phyloP scores from a whole-genome alignment of 2,329 filamentous ascomycete species.

The Arthrinium puccinioides region DNA sequence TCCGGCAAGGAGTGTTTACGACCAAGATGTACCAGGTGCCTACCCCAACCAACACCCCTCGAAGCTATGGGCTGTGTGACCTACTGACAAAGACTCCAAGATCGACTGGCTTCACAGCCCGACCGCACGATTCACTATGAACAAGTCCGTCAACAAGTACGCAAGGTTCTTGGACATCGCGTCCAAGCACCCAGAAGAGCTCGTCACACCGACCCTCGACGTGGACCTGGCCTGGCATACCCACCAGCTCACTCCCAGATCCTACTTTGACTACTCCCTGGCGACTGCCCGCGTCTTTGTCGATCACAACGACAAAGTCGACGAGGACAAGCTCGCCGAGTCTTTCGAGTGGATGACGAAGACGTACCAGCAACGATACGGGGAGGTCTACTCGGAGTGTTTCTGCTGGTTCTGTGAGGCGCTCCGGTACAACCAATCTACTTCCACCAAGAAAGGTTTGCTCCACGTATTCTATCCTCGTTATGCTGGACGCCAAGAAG shows the following conservation, averaged over 20 bases:
- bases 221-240: slow-evolving; percentile 72
- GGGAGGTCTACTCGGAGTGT: slow-evolving; percentile 62
- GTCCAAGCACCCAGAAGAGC: slow-evolving; percentile 28
- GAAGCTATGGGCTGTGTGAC: too few relatives aligned
- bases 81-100: not conserved
- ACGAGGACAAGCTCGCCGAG: slow-evolving; percentile 52
- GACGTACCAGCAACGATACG: slow-evolving; percentile 54
- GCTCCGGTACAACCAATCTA: slow-evolving; percentile 1
- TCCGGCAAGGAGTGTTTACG: slow-evolving; percentile 55
- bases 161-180: slow-evolving; percentile 54
- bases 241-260: slow-evolving; percentile 56
- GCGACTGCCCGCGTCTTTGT: slow-evolving; percentile 47
- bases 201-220: slow-evolving; percentile 61
- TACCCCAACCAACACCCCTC: not conserved
- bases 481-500: too few relatives aligned
- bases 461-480: not conserved
- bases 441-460: slow-evolving; percentile 1
- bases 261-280: slow-evolving; percentile 53
- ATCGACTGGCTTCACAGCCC: slow-evolving; percentile 49
- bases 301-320: slow-evolving; percentile 75
- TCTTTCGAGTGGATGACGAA: slow-evolving; percentile 65
- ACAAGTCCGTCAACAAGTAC: slow-evolving; percentile 55
- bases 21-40: slow-evolving; percentile 56
- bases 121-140: slow-evolving; percentile 51
- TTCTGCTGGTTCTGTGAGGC: slow-evolving; percentile 73